Base-by-base conservation (phyloP, 2,329 filamentous ascomycete genomes). In the Exutisphaerella laricina region DNA sequence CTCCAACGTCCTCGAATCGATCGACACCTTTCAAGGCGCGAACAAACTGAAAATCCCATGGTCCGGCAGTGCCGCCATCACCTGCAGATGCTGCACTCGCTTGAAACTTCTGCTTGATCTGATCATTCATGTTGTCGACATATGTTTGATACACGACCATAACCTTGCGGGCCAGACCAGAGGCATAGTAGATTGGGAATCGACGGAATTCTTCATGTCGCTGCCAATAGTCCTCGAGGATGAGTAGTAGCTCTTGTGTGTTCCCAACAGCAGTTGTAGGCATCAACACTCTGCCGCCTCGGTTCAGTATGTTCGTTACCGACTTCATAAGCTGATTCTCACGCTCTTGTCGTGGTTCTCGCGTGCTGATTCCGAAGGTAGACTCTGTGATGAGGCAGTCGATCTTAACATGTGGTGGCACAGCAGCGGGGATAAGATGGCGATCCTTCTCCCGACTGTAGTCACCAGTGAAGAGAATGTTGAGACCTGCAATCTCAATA, bases 61-160 rank as follows among this genome's bases (percentile, higher is more conserved):
- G 92, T 25, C 86, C 89, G 13, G 45, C 80, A 5, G 77, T 77
- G 2, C 75, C 77, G 53, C 88, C 85, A 6, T 86, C 85, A 23
- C 80, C 82, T 0, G 84, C 83, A 63, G 94, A 87, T 7, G 88
- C 86, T 3, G 87, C 88, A 80, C 95, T 94, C 35, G 56, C 55
- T 37, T 88, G 40, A 67, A 96, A 96, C n/a, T 95, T 77, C 8
- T 87, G 80, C 65, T 95, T 96, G 71, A 98, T 97, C 58, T 96
- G 97, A 60, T 97, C 90, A 63, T 98, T 98, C 92, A 98, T 98
- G 42, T 89, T 88, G 36, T 89, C 88, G 36, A 97, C 88, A 59
- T 97, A 98, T 1, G 92, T 98, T 64, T 97, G 92, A 62, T 98
- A 98, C 3, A 97, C 88, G 21, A 96, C 79, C 92, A 98, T 98